A percentile compares a stretch with the other conserved stretches of the same genome.
phyloP scores from a whole-genome alignment of 495 filamentous ascomycete genomes.

The Clohesyomyces aquaticus region DNA sequence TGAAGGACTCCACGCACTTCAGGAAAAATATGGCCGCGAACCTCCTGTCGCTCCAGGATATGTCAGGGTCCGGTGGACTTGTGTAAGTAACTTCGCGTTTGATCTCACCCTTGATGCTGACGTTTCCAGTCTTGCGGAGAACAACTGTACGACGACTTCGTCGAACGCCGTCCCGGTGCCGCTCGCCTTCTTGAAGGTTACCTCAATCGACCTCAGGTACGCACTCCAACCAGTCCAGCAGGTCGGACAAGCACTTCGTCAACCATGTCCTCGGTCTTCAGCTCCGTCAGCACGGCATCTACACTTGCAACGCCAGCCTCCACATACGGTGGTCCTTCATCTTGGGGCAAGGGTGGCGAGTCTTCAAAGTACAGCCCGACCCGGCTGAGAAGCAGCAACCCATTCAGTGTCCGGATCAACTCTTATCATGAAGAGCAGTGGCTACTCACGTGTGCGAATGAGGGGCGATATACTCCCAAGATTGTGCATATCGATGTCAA shows the following conservation, averaged over 20 bases:
- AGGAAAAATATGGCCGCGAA: slow-evolving; percentile 31
- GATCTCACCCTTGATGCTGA: slow-evolving; percentile 11
- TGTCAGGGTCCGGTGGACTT: slow-evolving; percentile 47
- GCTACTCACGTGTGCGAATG: slow-evolving; percentile 43
- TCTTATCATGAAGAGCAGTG: slow-evolving; percentile 29
- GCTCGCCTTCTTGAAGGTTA: slow-evolving; percentile 44
- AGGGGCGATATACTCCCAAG: slow-evolving; percentile 44
- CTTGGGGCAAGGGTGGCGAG: slow-evolving; percentile 26
- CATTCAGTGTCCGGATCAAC: slow-evolving; percentile 27
- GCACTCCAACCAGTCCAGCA: slow-evolving; percentile 35
- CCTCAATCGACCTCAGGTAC: slow-evolving; percentile 41
- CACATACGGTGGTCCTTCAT: slow-evolving; percentile 28
- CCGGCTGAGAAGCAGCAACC: slow-evolving; percentile 19
- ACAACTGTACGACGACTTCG: slow-evolving; percentile 48
- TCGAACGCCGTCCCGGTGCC: slow-evolving; percentile 46
- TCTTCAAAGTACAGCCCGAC: slow-evolving; percentile 35
- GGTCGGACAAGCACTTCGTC: slow-evolving; percentile 39
- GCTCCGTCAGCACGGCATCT: slow-evolving; percentile 25
- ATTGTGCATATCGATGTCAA: slow-evolving; percentile 40
- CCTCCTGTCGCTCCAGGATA: slow-evolving; percentile 29
- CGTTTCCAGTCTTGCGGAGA: slow-evolving; percentile 42
- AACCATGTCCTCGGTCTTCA: slow-evolving; percentile 36
- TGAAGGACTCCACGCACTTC: slow-evolving; percentile 20
- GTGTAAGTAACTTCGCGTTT: slow-evolving; percentile 33
- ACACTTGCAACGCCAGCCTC: slow-evolving; percentile 36